Evolutionary conservation across 2,329 filamentous ascomycete species (phyloP).

Genomic region (Pseudogymnoascus sp.): DNA sequence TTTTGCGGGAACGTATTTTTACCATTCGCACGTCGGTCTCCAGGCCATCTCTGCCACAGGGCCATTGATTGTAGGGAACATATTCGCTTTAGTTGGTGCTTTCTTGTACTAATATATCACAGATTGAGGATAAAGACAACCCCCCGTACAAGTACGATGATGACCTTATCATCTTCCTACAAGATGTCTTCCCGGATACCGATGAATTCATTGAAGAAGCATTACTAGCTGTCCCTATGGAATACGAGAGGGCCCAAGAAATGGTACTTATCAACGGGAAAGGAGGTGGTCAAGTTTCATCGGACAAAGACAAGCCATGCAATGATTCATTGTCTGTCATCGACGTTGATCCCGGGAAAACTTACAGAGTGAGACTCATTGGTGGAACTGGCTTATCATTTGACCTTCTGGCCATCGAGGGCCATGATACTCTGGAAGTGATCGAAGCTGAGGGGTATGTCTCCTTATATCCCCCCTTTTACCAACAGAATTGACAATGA

Average conservation of each 20-base stretch:
- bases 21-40: constrained; percentile 49
- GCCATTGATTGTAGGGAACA: constrained; percentile 37
- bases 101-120: neutral
- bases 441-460: constrained; percentile 51
- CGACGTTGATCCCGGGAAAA: constrained; percentile 51
- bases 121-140: constrained; percentile 24
- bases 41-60: constrained; percentile 43
- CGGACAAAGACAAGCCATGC: constrained; percentile 22
- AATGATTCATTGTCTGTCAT: constrained; percentile 39
- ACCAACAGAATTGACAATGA: constrained; percentile 16
- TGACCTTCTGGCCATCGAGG: constrained; percentile 48
- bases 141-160: constrained; percentile 55
- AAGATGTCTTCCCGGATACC: constrained; percentile 50
- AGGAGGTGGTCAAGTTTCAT: constrained; percentile 19
- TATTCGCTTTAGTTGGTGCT: neutral
- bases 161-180: constrained; percentile 48
- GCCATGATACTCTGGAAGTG: constrained; percentile 47
- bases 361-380: constrained; percentile 56
- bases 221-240: constrained; percentile 42
- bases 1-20: constrained; percentile 48
- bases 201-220: constrained; percentile 46
- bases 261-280: constrained; percentile 52
- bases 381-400: constrained; percentile 49
- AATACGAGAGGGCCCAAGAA: constrained; percentile 52
- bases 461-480: neutral